Evolutionary conservation across 768 basidiomycete species (phyloP).

Genomic region (Cubamyces lactineus): DNA sequence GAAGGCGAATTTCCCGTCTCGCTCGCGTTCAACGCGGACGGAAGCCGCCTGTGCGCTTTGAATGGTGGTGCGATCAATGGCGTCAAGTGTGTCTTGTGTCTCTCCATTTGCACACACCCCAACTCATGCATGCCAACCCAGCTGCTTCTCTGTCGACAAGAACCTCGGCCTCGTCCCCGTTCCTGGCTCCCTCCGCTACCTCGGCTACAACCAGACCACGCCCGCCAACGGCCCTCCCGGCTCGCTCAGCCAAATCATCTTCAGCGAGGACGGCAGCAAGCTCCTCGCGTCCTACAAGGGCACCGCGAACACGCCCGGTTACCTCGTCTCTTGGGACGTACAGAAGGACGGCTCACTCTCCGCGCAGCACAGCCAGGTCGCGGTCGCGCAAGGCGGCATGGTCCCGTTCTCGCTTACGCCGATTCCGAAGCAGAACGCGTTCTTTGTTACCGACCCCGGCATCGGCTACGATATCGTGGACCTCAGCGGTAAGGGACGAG

Average conservation of each 20-base stretch:
- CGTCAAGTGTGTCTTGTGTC: conserved; percentile 34
- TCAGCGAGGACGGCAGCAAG: conserved; percentile 47
- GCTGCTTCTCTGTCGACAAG: conserved; percentile 50
- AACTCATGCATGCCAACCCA: conserved; percentile 15
- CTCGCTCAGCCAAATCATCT: conserved; percentile 47
- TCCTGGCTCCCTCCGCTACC: conserved; percentile 45
- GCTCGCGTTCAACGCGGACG: conserved; percentile 38
- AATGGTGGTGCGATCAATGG: conserved; percentile 42
- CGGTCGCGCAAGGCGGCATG: conserved; percentile 44
- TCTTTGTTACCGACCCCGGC: conserved; percentile 34
- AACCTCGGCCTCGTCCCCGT: conserved; percentile 45
- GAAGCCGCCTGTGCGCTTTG: conserved; percentile 38
- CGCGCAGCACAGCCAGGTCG: conserved; percentile 39
- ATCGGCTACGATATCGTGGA: conserved; percentile 36
- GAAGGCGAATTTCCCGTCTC: conserved; percentile 58
- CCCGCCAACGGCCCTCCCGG: conserved; percentile 52
- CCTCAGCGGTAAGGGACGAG: conserved; percentile 24
- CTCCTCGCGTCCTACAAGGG: conserved; percentile 55
- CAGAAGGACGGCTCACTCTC: conserved; percentile 47
- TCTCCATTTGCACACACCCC: not conserved
- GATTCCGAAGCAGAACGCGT: conserved; percentile 34
- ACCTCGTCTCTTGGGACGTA: conserved; percentile 54
- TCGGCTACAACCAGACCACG: conserved; percentile 53
- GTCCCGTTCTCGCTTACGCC: conserved; percentile 50
- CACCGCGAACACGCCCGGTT: conserved; percentile 48